phyloP scores from a whole-genome alignment of 768 basidiomycete species.

The Atractiella rhizophila region DNA sequence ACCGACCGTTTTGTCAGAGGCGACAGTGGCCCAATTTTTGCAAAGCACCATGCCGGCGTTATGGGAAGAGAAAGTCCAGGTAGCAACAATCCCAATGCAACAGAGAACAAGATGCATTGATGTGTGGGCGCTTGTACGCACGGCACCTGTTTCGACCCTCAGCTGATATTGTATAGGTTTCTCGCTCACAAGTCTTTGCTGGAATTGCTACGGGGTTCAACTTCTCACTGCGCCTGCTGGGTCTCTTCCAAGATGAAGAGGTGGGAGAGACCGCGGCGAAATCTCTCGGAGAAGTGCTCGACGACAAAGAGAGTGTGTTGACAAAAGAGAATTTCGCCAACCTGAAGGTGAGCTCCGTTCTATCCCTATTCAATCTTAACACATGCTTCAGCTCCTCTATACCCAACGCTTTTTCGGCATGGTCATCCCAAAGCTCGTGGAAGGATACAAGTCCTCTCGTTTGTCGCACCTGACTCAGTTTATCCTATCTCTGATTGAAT shows the following conservation, averaged over 20 bases:
- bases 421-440: slow-evolving; percentile 48
- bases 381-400: slow-evolving; percentile 21
- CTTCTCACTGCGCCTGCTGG: slow-evolving; percentile 41
- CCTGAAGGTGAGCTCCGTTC: slow-evolving; percentile 34
- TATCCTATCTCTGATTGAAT: not conserved
- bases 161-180: no score
- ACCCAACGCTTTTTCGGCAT: slow-evolving; percentile 34
- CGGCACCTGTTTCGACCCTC: not conserved
- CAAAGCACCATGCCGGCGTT: slow-evolving; percentile 24
- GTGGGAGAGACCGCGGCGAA: slow-evolving; percentile 52
- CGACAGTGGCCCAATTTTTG: not conserved
- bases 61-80: slow-evolving; percentile 30
- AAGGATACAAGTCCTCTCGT: slow-evolving; percentile 30
- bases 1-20: no score
- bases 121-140: no score
- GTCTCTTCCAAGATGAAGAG: slow-evolving; percentile 38
- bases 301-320: slow-evolving; percentile 35
- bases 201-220: slow-evolving; percentile 25
- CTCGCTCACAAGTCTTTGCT: not conserved
- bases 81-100: no score
- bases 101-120: not conserved
- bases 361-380: not conserved
- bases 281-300: slow-evolving; percentile 39
- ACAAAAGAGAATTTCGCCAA: slow-evolving; percentile 55
- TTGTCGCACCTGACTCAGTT: not conserved